Base-by-base conservation (phyloP, 371 early-diverging fungal genomes). In the Fennellomyces sp. region DNA sequence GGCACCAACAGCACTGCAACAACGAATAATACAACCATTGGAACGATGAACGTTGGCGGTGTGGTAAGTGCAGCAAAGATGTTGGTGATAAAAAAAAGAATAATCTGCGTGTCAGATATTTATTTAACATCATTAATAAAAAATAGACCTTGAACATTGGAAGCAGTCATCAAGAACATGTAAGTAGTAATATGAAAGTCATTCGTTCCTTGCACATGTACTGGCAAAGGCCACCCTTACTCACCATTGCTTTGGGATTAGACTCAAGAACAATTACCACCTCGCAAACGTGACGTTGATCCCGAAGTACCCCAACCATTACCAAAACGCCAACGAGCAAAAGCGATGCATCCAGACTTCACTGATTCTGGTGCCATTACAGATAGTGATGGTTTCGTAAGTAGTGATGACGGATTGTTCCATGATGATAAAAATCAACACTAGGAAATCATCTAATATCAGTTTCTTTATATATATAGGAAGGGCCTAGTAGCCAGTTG, bases 81-180 rank as follows among this genome's bases (percentile, higher is more conserved):
- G n/a, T n/a, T n/a, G n/a, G n/a, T n/a, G n/a, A n/a, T n/a, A n/a
- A n/a, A n/a, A 38, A 38, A 38, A 38, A 38, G 3, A 6, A 38
- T 12, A 38, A 17, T 38, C 12, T 38, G 38, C 17, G 12, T 38
- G 38, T 38, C 3, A 38, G 38, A 38, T 38, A 12, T 33, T 38
- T 38, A 38, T 38, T 38, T 38, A 38, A 38, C 38, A 38, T 38
- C 38, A 38, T 38, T 38, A 38, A 38, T 38, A 38, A 38, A 38
- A 13, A 38, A 38, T 38, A 38, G 38, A 38, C 12, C 38, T 38
- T 38, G 38, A 38, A 38, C 38, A 38, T 38, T 38, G 38, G 38
- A 38, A 38, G 38, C 38, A 38, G 38, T 38, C 38, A 38, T 38
- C 38, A 38, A 38, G 38, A 38, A 38, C 38, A 38, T 38, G 38